phyloP scores from a whole-genome alignment of 257 asterid genomes.

The Nicotiana undulata region DNA sequence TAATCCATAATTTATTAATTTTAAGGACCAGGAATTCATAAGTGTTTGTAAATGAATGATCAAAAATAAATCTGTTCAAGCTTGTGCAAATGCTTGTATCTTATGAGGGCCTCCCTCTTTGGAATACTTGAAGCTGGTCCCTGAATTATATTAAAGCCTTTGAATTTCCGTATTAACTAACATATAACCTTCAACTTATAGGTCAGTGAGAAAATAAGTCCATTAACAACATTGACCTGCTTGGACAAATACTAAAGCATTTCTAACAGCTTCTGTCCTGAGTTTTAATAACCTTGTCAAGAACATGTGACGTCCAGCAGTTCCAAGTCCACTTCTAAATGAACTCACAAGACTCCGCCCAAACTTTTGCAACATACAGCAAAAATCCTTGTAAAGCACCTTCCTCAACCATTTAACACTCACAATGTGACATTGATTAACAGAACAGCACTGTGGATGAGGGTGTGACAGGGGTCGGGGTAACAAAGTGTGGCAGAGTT shows the following conservation, averaged over 20 bases:
- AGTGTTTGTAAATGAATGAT: not conserved
- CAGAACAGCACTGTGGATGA: not conserved
- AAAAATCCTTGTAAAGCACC: not conserved
- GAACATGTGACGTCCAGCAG: not conserved
- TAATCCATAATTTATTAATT: not conserved
- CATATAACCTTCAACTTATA: not conserved
- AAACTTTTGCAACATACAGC: not conserved
- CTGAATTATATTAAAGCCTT: not conserved
- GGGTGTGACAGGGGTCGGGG: not conserved
- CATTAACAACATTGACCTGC: no score
- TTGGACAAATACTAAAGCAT: no score
- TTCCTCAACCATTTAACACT: no score
- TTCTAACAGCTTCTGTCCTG: not conserved
- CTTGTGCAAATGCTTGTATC: not conserved
- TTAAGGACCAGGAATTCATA: not conserved
- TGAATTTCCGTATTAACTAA: not conserved
- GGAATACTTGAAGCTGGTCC: not conserved
- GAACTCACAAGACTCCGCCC: not conserved
- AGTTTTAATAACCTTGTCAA: not conserved
- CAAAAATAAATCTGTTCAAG: not conserved
- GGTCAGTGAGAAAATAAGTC: no score
- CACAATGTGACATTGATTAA: no score
- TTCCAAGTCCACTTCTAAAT: not conserved
- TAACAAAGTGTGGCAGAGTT: not conserved
- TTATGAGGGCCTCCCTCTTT: not conserved